Percentiles rank a stretch among this genome's conserved stretches.
Evolutionary conservation across 129 eudicot species (phyloP).

Genomic region (Dittrichia graveolens): DNA sequence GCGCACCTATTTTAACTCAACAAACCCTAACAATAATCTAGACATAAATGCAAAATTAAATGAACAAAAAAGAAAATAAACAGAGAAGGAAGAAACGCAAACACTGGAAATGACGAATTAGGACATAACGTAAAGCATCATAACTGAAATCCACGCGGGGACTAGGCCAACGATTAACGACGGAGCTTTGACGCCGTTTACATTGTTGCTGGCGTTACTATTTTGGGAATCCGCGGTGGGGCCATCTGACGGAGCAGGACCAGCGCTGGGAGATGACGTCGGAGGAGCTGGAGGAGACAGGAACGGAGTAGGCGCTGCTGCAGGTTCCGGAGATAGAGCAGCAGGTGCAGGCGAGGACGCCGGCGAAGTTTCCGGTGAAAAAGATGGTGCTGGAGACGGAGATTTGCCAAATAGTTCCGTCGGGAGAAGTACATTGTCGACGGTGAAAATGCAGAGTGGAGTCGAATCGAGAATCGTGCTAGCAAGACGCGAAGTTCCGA

Average conservation of each 20-base stretch:
- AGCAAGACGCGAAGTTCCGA: constrained; percentile 70
- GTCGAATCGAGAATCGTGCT: constrained; percentile 69
- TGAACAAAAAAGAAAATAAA: background rate
- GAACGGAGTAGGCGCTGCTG: constrained; percentile 38
- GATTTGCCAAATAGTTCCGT: constrained; percentile 48
- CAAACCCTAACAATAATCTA: constrained; percentile 30
- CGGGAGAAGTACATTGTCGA: constrained; percentile 73
- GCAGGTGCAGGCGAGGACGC: constrained; percentile 47
- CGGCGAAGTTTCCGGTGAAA: constrained; percentile 59
- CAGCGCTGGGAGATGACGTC: constrained; percentile 28
- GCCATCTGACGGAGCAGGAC: constrained; percentile 40
- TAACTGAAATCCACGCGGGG: constrained; percentile 15
- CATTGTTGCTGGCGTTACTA: constrained; percentile 32
- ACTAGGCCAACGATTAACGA: background rate
- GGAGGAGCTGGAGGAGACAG: constrained; percentile 44
- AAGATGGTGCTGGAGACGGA: constrained; percentile 70
- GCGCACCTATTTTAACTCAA: constrained; percentile 32
- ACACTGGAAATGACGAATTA: constrained; percentile 28
- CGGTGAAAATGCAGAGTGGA: constrained; percentile 76
- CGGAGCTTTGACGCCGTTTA: constrained; percentile 31
- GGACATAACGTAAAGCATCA: constrained; percentile 28
- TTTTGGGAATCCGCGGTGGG: constrained; percentile 41
- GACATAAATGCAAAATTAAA: constrained; percentile 29
- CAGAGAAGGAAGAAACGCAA: background rate
- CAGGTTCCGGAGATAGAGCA: constrained; percentile 36